Evolutionary conservation across 2,329 filamentous ascomycete species (phyloP).

Genomic region (Albifimbria verrucaria): DNA sequence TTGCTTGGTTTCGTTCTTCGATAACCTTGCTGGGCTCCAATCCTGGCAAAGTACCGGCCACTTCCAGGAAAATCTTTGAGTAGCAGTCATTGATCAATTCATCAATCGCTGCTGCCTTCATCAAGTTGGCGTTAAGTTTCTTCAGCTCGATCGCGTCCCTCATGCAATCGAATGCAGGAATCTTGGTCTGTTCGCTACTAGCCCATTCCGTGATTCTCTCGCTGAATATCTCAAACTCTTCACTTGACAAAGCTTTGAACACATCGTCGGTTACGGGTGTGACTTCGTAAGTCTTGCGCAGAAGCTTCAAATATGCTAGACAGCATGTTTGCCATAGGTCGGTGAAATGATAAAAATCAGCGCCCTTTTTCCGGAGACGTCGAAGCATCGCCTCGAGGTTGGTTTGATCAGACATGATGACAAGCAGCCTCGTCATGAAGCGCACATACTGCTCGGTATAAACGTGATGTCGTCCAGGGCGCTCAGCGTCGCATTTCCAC

Average conservation of each 20-base stretch:
- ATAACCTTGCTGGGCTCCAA: constrained; percentile 43
- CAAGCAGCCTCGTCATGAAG: constrained; percentile 74
- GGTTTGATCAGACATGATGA: constrained; percentile 68
- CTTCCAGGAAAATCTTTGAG: constrained; percentile 67
- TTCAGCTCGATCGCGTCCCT: constrained; percentile 58
- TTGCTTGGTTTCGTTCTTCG: constrained; percentile 41
- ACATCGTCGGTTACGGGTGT: constrained; percentile 46
- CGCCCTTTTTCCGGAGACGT: constrained; percentile 75
- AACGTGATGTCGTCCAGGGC: constrained; percentile 81
- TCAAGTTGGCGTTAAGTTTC: constrained; percentile 78
- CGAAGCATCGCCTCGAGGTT: constrained; percentile 77
- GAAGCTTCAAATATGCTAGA: constrained; percentile 48
- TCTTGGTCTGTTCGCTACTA: constrained; percentile 25
- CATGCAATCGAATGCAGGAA: constrained; percentile 49
- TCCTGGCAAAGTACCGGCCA: constrained; percentile 58
- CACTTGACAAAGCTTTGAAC: constrained; percentile 50
- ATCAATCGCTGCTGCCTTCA: constrained; percentile 83
- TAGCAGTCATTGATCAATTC: constrained; percentile 94
- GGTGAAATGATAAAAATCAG: constrained; percentile 65
- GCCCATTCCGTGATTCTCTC: constrained; percentile 56
- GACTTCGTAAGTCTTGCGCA: constrained; percentile 48
- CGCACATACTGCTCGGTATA: constrained; percentile 85
- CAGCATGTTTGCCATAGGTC: constrained; percentile 59
- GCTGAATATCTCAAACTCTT: constrained; percentile 56
- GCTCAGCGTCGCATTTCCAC: constrained; percentile 88